phyloP scores from a whole-genome alignment of 2,329 filamentous ascomycete genomes.

The Fusarium sp. region DNA sequence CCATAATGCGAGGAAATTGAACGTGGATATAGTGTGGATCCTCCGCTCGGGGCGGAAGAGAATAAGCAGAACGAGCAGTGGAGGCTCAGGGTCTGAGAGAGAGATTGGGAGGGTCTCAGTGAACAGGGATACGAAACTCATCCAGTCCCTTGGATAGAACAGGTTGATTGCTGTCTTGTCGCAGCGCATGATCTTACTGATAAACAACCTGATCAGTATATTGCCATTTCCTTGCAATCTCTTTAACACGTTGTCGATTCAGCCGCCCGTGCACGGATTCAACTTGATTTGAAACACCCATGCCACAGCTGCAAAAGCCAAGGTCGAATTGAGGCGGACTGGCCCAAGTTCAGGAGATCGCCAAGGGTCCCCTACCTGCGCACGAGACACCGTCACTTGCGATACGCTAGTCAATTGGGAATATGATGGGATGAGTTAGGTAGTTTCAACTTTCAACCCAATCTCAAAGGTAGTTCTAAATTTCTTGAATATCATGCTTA shows the following conservation, averaged over 20 bases:
- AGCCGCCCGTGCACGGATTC: conserved; percentile 13
- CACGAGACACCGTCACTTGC: conserved; percentile 29
- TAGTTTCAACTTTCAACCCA: neutral
- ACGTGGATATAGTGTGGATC: conserved; percentile 28
- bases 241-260: neutral
- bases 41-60: conserved; percentile 7
- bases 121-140: conserved; percentile 38
- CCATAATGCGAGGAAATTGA: conserved; percentile 26
- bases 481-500: neutral
- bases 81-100: conserved; percentile 31
- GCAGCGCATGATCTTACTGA: neutral
- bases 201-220: conserved; percentile 10
- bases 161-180: neutral
- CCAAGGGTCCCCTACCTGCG: conserved; percentile 26
- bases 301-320: conserved; percentile 2
- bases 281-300: neutral
- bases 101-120: conserved; percentile 39
- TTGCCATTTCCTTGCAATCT: conserved; percentile 29
- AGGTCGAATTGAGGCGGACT: conserved; percentile 22
- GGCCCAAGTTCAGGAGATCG: conserved; percentile 30
- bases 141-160: conserved; percentile 10
- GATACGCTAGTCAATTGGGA: conserved; percentile 27
- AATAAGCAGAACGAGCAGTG: conserved; percentile 23
- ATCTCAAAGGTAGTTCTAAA: neutral
- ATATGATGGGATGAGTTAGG: conserved; percentile 34